Evolutionary conservation across 2,329 filamentous ascomycete species (phyloP), one percentile per base, ranked within the genome.

Genomic region (Exophiala dermatitidis): DNA sequence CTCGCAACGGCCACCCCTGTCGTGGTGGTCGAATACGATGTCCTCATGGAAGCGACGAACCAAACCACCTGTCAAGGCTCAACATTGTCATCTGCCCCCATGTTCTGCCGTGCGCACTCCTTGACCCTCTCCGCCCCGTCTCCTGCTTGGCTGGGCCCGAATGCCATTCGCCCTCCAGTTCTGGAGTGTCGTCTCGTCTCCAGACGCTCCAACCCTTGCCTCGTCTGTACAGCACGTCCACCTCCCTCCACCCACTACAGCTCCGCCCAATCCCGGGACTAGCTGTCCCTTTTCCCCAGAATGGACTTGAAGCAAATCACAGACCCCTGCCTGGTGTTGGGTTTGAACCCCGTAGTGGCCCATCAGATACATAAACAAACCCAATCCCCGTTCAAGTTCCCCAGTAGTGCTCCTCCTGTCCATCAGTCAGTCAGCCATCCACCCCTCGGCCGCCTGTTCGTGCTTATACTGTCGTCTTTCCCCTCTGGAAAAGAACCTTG

Each of bases 291-390:
- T 12, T 50, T 50, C 48, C 48, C 48, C 48, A 50, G 48, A 50
- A 50, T 29, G 38, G 36, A n/a, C 44, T 8, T 29, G 46, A 43
- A 49, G 5, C 36, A 41, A 19, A 19, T 19, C 19, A 19, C 19
- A 19, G 32, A 9, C 2, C 38, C 38, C 19, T 41, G 38, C 38
- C 38, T 41, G 38, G 12, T 41, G 36, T 12, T 38, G 6, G 10
- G 36, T 38, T 26, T 41, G 12, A 4, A 26, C 4, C 7, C 19
- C 12, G 38, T 26, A 9, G 5, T 41, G 12, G 9, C 4, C 12
- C 10, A 19, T 19, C 36, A n/a, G 36, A 30, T 54, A 57, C 54
- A 51, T 53, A 53, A 54, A 54, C 54, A 53, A 46, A 48, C 34
- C 32, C 34, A 51, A 26, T 42, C 42, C 41, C 46, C 42, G 32